These are phyloP conservation scores for Penicillium longicatenatum DNA, from an alignment of 495 filamentous ascomycete genomes.

Conservation along the genomic window DNA sequence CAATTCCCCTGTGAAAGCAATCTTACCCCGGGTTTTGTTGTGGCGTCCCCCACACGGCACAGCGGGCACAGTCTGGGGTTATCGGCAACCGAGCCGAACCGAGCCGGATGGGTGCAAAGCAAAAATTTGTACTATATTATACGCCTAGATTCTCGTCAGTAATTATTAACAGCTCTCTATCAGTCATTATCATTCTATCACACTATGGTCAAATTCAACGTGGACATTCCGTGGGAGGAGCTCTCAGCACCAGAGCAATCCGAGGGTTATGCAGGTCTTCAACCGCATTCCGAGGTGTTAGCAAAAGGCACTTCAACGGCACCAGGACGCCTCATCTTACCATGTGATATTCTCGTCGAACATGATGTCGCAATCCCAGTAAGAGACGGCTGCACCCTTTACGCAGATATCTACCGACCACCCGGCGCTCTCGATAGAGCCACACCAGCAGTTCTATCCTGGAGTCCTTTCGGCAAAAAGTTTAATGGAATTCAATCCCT, in stretches of 20 bases:
- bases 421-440: slow-evolving; percentile 8
- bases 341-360: slow-evolving; percentile 21
- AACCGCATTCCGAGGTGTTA: slow-evolving; percentile 14
- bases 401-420: slow-evolving; percentile 36
- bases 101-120: background rate
- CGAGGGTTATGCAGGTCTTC: slow-evolving; percentile 4
- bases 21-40: background rate
- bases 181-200: no score
- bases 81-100: slow-evolving; percentile 4
- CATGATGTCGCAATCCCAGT: slow-evolving; percentile 24
- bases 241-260: slow-evolving; percentile 4
- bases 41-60: background rate
- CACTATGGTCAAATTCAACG: slow-evolving; percentile 13
- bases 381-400: slow-evolving; percentile 31
- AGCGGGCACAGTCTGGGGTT: background rate
- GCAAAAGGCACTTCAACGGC: slow-evolving; percentile 14
- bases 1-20: background rate
- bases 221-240: slow-evolving; percentile 10
- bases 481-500: slow-evolving; percentile 23
- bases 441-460: slow-evolving; percentile 34
- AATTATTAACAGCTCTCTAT: background rate
- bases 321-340: slow-evolving; percentile 10
- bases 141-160: background rate
- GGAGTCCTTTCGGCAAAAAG: slow-evolving; percentile 38
- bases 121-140: background rate